Percentiles rank a stretch among this genome's conserved stretches.
Conservation (phyloP, 2,329 filamentous ascomycete genomes). For the Plectosphaerella cucumerina region DNA sequence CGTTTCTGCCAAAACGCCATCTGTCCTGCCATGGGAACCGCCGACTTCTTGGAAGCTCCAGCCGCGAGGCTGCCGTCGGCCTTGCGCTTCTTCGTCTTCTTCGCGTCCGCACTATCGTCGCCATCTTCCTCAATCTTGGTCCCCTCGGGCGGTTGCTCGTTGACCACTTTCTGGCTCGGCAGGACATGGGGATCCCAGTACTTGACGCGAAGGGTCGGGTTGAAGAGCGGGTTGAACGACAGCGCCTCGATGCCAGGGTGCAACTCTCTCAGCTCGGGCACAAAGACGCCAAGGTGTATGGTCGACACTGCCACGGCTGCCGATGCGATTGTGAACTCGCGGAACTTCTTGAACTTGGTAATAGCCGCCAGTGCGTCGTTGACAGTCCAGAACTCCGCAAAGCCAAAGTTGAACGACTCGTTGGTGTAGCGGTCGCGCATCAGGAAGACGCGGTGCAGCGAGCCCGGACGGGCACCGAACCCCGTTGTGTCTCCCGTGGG, state of each 20-base stretch:
- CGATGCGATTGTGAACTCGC: slow-evolving; percentile 74
- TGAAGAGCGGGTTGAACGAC: slow-evolving; percentile 68
- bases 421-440: slow-evolving; percentile 68
- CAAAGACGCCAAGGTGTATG: slow-evolving; percentile 81
- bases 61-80: slow-evolving; percentile 30
- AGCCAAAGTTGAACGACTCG: slow-evolving; percentile 76
- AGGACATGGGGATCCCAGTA: slow-evolving; percentile 77
- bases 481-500: slow-evolving; percentile 52
- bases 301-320: slow-evolving; percentile 67
- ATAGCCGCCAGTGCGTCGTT: slow-evolving; percentile 74
- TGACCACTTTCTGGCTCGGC: slow-evolving; percentile 59
- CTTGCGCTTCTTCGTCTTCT: slow-evolving; percentile 51
- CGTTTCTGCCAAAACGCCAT: slow-evolving; percentile 42
- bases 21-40: slow-evolving; percentile 35
- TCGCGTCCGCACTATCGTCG: slow-evolving; percentile 22
- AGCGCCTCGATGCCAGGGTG: slow-evolving; percentile 54
- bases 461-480: slow-evolving; percentile 67
- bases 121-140: slow-evolving; percentile 32
- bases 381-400: slow-evolving; percentile 75
- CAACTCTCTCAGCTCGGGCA: slow-evolving; percentile 61
- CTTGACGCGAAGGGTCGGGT: slow-evolving; percentile 61
- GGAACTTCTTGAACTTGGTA: slow-evolving; percentile 64
- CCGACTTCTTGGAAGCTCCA: slow-evolving; percentile 27
- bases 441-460: slow-evolving; percentile 72
- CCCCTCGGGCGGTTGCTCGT: slow-evolving; percentile 41